phyloP scores from a whole-genome alignment of 2,329 filamentous ascomycete species.

The Phoma sp. region DNA sequence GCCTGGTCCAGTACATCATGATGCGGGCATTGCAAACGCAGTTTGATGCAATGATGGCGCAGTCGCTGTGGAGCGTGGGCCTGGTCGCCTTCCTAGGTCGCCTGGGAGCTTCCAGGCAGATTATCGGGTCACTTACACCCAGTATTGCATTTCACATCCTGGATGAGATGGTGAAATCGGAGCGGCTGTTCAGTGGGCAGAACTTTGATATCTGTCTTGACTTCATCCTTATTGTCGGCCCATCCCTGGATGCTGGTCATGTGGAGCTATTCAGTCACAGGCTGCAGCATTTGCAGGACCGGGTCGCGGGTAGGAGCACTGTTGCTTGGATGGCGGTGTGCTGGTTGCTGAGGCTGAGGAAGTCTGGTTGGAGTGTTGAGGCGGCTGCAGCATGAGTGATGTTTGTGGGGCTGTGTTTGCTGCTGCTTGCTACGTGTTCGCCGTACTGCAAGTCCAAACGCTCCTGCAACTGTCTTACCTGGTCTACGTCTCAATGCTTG shows the following conservation, averaged over 20 bases:
- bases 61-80: neutral
- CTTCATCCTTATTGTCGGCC: conserved; percentile 3
- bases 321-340: neutral
- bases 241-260: neutral
- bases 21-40: neutral
- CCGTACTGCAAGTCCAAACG: too few relatives aligned
- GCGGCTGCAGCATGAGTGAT: too few relatives aligned
- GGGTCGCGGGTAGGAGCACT: neutral
- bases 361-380: neutral
- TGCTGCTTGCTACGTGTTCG: too few relatives aligned
- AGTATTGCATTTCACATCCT: conserved; percentile 2
- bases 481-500: too few relatives aligned
- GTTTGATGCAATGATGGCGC: neutral
- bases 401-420: too few relatives aligned
- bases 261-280: neutral
- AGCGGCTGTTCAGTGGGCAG: neutral
- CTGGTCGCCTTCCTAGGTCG: conserved; percentile 7
- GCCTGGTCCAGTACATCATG: neutral
- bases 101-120: neutral
- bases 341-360: neutral
- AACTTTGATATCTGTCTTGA: conserved; percentile 9
- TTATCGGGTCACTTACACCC: neutral
- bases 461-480: too few relatives aligned
- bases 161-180: neutral
- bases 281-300: neutral